A percentile compares a stretch with the other conserved stretches of the same genome.
These are phyloP conservation scores for Quercus suber DNA, from an alignment of 306 rosid genomes.

Conservation along the genomic window DNA sequence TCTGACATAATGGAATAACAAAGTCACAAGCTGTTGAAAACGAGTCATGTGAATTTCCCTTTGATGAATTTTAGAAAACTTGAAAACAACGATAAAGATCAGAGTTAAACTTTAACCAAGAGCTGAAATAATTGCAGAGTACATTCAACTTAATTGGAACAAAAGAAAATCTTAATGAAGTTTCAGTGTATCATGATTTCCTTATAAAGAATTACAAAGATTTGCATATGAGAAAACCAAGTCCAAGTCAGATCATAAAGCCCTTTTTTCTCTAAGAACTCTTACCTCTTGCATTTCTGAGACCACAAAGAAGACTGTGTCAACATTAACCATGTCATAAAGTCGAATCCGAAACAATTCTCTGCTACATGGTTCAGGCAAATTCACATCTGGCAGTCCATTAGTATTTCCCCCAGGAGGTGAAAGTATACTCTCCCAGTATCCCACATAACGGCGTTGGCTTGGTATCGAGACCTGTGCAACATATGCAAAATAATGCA, in stretches of 20 bases:
- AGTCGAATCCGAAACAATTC: constrained; percentile 77
- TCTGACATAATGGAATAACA: background rate
- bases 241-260: background rate
- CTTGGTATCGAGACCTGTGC: constrained; percentile 96
- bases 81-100: background rate
- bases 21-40: background rate
- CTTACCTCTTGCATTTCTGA: constrained; percentile 70
- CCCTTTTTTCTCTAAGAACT: background rate
- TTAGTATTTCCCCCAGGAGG: constrained; percentile 33
- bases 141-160: background rate
- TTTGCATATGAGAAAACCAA: constrained; percentile 8
- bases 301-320: constrained; percentile 67
- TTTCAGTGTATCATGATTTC: background rate
- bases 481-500: constrained; percentile 10
- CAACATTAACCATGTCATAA: constrained; percentile 69
- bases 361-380: constrained; percentile 68
- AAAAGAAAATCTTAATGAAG: background rate
- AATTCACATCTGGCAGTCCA: constrained; percentile 43
- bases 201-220: background rate
- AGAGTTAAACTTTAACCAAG: background rate
- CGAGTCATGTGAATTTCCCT: background rate
- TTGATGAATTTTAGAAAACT: background rate
- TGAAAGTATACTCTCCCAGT: constrained; percentile 61
- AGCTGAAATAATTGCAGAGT: background rate
- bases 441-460: constrained; percentile 83